A percentile compares a stretch with the other conserved stretches of the same genome.
These are phyloP conservation scores for Fremontodendron californicum DNA, from an alignment of 345 rosid species.

Conservation along the genomic window DNA sequence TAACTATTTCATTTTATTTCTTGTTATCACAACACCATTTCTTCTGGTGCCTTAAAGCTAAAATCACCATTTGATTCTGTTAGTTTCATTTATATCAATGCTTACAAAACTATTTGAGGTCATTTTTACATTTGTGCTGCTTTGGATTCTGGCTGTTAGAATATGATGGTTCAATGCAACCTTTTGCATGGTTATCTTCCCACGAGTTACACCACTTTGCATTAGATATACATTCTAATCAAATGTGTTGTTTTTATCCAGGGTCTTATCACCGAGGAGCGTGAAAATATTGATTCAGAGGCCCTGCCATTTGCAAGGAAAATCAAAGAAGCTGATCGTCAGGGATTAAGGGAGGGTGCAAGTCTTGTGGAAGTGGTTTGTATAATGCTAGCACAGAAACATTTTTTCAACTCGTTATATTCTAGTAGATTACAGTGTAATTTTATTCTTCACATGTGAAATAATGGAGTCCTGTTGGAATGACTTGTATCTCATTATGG, in stretches of 20 bases:
- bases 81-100: constrained; percentile 1
- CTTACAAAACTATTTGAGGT: neutral
- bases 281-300: constrained; percentile 68
- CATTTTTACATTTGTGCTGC: neutral
- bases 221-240: constrained; percentile 2
- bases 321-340: constrained; percentile 73
- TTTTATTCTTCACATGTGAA: neutral
- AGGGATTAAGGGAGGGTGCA: constrained; percentile 86
- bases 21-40: neutral
- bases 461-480: neutral
- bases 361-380: constrained; percentile 25
- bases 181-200: neutral
- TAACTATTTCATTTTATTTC: neutral
- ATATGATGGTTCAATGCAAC: constrained; percentile 12
- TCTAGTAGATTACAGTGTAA: neutral
- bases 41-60: neutral
- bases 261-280: constrained; percentile 92
- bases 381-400: constrained; percentile 15
- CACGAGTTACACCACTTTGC: neutral
- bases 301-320: constrained; percentile 84
- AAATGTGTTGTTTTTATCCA: constrained; percentile 31
- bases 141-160: neutral
- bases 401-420: neutral
- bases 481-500: neutral
- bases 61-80: neutral